phyloP scores from a whole-genome alignment of 306 rosid genomes.

The Rosa lucieae region DNA sequence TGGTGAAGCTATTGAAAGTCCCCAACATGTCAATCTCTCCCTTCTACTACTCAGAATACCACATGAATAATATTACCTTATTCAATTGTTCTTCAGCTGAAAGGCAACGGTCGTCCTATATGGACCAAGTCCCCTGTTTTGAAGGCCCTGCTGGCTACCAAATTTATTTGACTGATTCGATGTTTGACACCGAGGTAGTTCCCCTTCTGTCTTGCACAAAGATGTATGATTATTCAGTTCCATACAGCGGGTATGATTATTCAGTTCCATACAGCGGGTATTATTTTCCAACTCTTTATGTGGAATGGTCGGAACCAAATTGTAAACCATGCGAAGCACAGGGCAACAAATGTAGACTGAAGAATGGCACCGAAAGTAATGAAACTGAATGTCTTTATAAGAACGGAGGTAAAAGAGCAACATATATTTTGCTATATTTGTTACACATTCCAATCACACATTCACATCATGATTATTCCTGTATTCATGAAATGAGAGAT shows the following conservation, averaged over 20 bases:
- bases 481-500: background rate
- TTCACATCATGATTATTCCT: background rate
- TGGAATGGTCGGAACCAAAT: conserved; percentile 30
- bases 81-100: conserved; percentile 30
- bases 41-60: background rate
- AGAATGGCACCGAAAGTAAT: background rate
- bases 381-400: conserved; percentile 17
- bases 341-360: conserved; percentile 29
- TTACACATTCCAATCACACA: background rate
- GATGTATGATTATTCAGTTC: conserved; percentile 17
- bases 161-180: background rate
- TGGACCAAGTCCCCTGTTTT: background rate
- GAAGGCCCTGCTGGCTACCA: conserved; percentile 14
- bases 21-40: conserved; percentile 9
- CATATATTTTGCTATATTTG: background rate
- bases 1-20: conserved; percentile 4
- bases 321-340: conserved; percentile 30
- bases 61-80: background rate
- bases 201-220: conserved; percentile 19
- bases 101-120: background rate
- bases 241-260: background rate
- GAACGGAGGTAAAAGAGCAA: conserved; percentile 14
- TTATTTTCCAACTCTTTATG: background rate
- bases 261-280: too few relatives aligned
- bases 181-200: too few relatives aligned